A percentile compares a stretch with the other conserved stretches of the same genome.
Evolutionary conservation across 164 flowering plant species (phyloP).

Genomic region (Piper longum): DNA sequence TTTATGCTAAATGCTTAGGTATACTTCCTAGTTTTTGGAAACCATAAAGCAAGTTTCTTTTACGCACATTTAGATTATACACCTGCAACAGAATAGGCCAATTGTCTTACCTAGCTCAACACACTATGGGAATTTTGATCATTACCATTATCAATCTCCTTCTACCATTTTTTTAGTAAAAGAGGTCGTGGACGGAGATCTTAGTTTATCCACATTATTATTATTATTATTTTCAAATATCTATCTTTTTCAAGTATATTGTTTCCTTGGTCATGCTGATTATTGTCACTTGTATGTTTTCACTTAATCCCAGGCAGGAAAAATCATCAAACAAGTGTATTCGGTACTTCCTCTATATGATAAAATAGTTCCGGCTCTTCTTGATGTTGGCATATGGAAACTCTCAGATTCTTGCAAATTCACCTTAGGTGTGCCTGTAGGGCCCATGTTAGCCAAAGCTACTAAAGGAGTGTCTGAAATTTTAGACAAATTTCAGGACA

Average conservation of each 20-base stretch:
- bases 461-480: slow-evolving; percentile 92
- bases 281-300: background rate
- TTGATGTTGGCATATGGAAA: slow-evolving; percentile 66
- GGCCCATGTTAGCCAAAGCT: slow-evolving; percentile 97
- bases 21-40: too few species aligned
- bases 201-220: too few species aligned
- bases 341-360: slow-evolving; percentile 91
- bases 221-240: too few species aligned
- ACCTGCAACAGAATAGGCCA: too few species aligned
- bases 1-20: too few species aligned
- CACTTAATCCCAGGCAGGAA: slow-evolving; percentile 55
- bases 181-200: too few species aligned
- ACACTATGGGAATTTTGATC: too few species aligned
- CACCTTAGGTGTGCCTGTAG: slow-evolving; percentile 83
- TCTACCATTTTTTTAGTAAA: too few species aligned
- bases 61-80: too few species aligned
- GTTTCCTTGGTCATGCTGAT: background rate
- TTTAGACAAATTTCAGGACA: slow-evolving; percentile 77
- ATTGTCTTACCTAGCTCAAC: too few species aligned
- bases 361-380: slow-evolving; percentile 66
- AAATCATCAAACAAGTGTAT: slow-evolving; percentile 77
- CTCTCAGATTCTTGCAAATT: slow-evolving; percentile 62
- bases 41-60: too few species aligned
- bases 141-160: too few species aligned
- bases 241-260: background rate